Conservation (phyloP, 345 rosid genomes). For the Euphorbia peplus region DNA sequence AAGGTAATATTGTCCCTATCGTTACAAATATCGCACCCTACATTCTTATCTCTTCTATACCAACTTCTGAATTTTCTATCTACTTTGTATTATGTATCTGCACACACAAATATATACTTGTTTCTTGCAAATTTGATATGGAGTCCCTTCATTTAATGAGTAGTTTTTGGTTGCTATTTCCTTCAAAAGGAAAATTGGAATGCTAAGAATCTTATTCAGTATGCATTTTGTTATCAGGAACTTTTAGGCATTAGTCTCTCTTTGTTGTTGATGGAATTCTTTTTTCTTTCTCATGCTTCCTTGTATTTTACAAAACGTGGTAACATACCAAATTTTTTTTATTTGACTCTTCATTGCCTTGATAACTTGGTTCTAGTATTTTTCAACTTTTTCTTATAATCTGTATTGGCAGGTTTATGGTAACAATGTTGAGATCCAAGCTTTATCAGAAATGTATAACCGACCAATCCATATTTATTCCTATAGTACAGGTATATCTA, state of each 20-base stretch:
- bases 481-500: conserved; percentile 71
- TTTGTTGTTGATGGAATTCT: too few species aligned
- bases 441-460: conserved; percentile 91
- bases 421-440: conserved; percentile 96
- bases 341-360: neutral
- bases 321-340: too few species aligned
- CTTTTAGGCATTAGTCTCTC: neutral
- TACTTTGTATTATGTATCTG: neutral
- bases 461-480: conserved; percentile 96
- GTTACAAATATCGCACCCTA: neutral
- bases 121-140: neutral
- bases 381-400: neutral
- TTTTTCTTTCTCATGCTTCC: too few species aligned
- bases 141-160: neutral
- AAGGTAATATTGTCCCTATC: conserved; percentile 47
- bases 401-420: conserved; percentile 74
- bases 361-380: neutral
- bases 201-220: neutral
- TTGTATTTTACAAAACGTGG: too few species aligned
- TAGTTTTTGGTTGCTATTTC: neutral
- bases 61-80: neutral
- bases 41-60: neutral
- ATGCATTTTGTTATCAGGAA: neutral
- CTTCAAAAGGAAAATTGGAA: neutral
- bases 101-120: neutral